Base-by-base conservation (phyloP, 805 yeast species). In the Yarrowia deformans region DNA sequence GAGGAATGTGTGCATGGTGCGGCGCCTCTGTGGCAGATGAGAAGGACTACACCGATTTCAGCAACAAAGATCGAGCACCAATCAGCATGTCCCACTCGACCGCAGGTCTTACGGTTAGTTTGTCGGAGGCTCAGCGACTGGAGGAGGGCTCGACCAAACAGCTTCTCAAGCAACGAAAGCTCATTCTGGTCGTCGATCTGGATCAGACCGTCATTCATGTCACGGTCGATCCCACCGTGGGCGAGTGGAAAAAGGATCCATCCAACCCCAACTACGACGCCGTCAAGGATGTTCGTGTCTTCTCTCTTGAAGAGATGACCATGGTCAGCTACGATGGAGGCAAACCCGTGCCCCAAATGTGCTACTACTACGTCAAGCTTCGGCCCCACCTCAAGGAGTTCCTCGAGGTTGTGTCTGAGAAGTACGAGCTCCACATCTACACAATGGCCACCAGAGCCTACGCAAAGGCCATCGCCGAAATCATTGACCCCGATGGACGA, bases 181-280 rank as follows among this genome's bases (percentile, higher is more conserved):
- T 95, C 71, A 93, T 95, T 39, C 82, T 95, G 69, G 98, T 95
- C 37, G 99, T 95, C 6, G 99, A 95, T 82, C 83, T 95, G 72
- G 99, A 95, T 80, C 99, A 95, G 78, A 95, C 99, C 0, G 96
- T 95, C 6, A 94, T 95, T 40, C 99, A 95, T 76, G 97, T 98
- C 50, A 94, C 98, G 6, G 98, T 94, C 18, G 99, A 95, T 77
- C 98, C 98, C 0, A 93, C 97, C 0, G 97, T 95, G 39, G 95
- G 95, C 0, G 97, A 91, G 75, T 95, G 99, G 99, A 93, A 90
- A 84, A 83, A 84, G 64, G 98, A 95, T 75, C 89, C 92, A 3
- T 78, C 82, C 6, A 91, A 91, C 73, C 97, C 98, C 8, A 93
- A 95, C 75, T 90, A 90, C 76, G 88, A 87, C 3, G 89, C 94